Percentiles rank a stretch among this genome's conserved stretches.
phyloP scores from a whole-genome alignment of 2,329 filamentous ascomycete species.

The Penicillium sp. region DNA sequence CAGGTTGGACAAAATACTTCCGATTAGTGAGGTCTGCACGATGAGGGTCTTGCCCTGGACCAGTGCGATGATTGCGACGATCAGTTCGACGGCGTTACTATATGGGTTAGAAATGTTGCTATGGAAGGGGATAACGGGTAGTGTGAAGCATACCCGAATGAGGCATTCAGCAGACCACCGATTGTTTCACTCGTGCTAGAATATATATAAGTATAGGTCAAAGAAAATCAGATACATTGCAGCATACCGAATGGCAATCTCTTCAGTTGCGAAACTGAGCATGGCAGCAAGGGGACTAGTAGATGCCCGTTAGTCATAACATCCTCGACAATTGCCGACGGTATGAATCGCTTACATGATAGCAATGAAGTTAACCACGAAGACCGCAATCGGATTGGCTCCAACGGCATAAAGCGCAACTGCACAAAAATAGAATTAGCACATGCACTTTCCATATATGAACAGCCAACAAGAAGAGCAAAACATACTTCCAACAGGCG shows the following conservation, averaged over 20 bases:
- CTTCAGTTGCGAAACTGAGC: slow-evolving; percentile 85
- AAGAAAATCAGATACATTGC: neutral
- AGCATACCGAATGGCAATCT: slow-evolving; percentile 62
- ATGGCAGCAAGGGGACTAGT: slow-evolving; percentile 72
- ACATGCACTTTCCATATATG: neutral
- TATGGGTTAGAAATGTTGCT: neutral
- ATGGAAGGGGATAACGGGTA: neutral
- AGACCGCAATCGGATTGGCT: slow-evolving; percentile 64
- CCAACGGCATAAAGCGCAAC: slow-evolving; percentile 67
- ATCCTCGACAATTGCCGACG: neutral
- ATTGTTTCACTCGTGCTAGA: slow-evolving; percentile 72
- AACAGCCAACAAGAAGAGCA: neutral
- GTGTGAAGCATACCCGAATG: slow-evolving; percentile 61
- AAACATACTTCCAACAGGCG: slow-evolving; percentile 65
- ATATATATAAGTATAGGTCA: neutral
- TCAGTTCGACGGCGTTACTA: slow-evolving; percentile 82
- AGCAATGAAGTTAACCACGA: slow-evolving; percentile 89
- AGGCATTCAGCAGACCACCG: slow-evolving; percentile 84
- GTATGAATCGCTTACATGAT: slow-evolving; percentile 59
- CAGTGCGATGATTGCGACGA: slow-evolving; percentile 83
- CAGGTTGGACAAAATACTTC: slow-evolving; percentile 87
- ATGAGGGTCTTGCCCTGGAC: slow-evolving; percentile 73
- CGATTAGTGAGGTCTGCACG: slow-evolving; percentile 88
- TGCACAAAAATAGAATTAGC: slow-evolving; percentile 9
- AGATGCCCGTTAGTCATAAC: neutral